Evolutionary conservation across 176 grass and related monocot genomes (phyloP).

Genomic region (Alopecurus myosuroides): DNA sequence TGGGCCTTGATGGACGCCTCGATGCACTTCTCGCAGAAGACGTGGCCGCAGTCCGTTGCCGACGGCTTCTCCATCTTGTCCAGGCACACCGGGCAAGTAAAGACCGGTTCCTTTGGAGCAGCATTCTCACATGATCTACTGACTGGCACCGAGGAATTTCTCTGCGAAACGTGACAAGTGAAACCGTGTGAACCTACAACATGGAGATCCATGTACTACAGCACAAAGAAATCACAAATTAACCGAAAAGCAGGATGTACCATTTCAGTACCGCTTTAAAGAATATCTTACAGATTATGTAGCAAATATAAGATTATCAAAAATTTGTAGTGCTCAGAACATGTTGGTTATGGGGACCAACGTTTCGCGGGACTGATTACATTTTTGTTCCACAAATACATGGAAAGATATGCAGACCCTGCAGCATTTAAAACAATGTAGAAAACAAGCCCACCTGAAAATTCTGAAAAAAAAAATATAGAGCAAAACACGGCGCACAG

Average conservation of each 20-base stretch:
- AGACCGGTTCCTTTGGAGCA: constrained; percentile 36
- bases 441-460: neutral
- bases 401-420: neutral
- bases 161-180: neutral
- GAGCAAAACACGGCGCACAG: neutral
- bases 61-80: constrained; percentile 42
- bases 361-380: neutral
- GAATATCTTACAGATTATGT: neutral
- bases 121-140: neutral
- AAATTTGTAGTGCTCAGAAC: neutral
- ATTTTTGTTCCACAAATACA: neutral
- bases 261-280: neutral
- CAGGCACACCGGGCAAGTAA: constrained; percentile 58
- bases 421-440: neutral
- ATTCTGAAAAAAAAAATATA: neutral
- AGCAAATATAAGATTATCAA: neutral
- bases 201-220: neutral
- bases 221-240: neutral
- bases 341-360: neutral
- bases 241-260: neutral
- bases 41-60: constrained; percentile 59
- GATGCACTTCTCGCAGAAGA: constrained; percentile 66
- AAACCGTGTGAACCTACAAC: neutral
- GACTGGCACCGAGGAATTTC: neutral
- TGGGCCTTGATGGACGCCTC: constrained; percentile 44